phyloP scores from a whole-genome alignment of 202 grass and related monocot species.

The Panicum hallii region DNA sequence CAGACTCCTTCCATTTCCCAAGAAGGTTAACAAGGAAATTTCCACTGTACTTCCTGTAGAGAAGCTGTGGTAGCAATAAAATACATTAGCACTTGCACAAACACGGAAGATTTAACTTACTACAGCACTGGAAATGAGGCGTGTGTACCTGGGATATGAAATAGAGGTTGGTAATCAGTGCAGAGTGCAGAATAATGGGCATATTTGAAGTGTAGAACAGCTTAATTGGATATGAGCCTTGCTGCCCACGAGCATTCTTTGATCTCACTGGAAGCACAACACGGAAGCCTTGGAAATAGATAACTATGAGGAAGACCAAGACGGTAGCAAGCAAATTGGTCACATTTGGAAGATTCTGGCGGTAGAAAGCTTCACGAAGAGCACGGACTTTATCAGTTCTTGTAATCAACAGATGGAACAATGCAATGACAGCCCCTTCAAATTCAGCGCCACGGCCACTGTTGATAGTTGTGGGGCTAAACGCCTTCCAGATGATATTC shows the following conservation, averaged over 20 bases:
- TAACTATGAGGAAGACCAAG: constrained; percentile 84
- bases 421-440: constrained; percentile 80
- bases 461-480: constrained; percentile 94
- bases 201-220: constrained; percentile 93
- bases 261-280: constrained; percentile 88
- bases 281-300: constrained; percentile 94
- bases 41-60: constrained; percentile 84
- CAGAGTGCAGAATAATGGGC: constrained; percentile 92
- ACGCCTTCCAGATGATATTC: constrained; percentile 94
- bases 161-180: constrained; percentile 84
- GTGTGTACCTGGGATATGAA: constrained; percentile 82
- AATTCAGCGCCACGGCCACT: constrained; percentile 86
- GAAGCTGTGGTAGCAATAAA: constrained; percentile 57
- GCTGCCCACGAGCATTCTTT: constrained; percentile 87
- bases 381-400: constrained; percentile 84
- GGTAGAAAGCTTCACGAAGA: constrained; percentile 85
- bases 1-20: constrained; percentile 88
- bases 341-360: constrained; percentile 90
- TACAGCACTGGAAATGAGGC: constrained; percentile 18
- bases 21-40: constrained; percentile 84
- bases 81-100: constrained; percentile 34
- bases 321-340: constrained; percentile 92
- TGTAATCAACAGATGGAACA: constrained; percentile 88
- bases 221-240: constrained; percentile 93
- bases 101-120: constrained; percentile 23